These are phyloP conservation scores for Lactarius indigo DNA, from an alignment of 768 basidiomycete genomes.

Conservation along the genomic window DNA sequence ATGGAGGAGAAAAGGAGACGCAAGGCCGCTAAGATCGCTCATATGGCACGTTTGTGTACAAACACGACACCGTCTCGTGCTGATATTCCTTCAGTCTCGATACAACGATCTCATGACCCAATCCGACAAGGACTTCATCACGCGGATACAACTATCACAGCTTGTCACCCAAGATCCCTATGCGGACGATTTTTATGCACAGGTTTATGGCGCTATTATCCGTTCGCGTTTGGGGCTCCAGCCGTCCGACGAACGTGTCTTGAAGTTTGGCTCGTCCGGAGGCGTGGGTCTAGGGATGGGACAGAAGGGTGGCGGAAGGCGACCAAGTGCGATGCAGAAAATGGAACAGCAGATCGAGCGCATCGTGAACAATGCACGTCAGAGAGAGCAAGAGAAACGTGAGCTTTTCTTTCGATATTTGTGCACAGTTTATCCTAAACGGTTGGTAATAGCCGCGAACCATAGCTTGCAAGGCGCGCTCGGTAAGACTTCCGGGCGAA, in stretches of 20 bases:
- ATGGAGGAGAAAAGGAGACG: slow-evolving; percentile 82
- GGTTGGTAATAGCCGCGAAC: slow-evolving; percentile 34
- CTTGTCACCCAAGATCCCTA: slow-evolving; percentile 97
- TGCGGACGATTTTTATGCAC: slow-evolving; percentile 97
- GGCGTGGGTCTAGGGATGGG: slow-evolving; percentile 83
- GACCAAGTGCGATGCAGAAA: slow-evolving; percentile 84
- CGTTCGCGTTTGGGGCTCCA: slow-evolving; percentile 76
- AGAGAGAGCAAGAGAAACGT: slow-evolving; percentile 83
- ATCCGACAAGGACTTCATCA: slow-evolving; percentile 99
- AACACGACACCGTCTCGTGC: not conserved
- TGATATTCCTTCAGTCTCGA: slow-evolving; percentile 53
- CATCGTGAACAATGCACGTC: slow-evolving; percentile 87
- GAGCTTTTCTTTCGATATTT: slow-evolving; percentile 35
- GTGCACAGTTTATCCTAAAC: slow-evolving; percentile 1
- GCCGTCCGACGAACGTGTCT: slow-evolving; percentile 68
- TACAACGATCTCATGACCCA: slow-evolving; percentile 97
- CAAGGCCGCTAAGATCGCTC: slow-evolving; percentile 81
- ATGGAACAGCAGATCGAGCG: slow-evolving; percentile 96
- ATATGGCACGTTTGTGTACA: slow-evolving; percentile 57
- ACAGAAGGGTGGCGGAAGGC: slow-evolving; percentile 61
- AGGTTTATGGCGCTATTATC: slow-evolving; percentile 85
- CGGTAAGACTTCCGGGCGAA: slow-evolving; percentile 90
- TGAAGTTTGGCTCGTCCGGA: slow-evolving; percentile 80
- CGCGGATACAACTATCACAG: slow-evolving; percentile 97
- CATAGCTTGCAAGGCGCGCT: slow-evolving; percentile 86